These are phyloP conservation scores for Trametes gibbosa DNA, from an alignment of 768 basidiomycete species.

Conservation along the genomic window DNA sequence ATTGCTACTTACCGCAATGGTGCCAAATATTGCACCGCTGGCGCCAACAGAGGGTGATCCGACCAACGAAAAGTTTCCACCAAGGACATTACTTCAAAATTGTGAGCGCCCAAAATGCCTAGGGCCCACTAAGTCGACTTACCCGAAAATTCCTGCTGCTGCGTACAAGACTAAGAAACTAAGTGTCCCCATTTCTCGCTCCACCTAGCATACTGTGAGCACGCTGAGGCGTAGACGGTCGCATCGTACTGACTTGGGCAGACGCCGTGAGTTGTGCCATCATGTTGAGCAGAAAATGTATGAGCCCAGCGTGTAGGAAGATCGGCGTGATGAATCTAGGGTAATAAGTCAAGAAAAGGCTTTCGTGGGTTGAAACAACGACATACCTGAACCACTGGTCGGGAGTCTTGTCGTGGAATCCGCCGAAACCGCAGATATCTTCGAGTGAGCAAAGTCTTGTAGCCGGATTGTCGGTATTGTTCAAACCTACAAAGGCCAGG, in stretches of 20 bases:
- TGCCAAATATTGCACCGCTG: slow-evolving; percentile 90
- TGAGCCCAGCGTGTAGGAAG: slow-evolving; percentile 92
- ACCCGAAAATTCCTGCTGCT: slow-evolving; percentile 92
- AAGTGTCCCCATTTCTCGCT: slow-evolving; percentile 86
- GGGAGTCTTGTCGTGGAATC: slow-evolving; percentile 46
- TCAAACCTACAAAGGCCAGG: slow-evolving; percentile 51
- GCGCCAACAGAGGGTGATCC: slow-evolving; percentile 90
- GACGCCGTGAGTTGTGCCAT: slow-evolving; percentile 79
- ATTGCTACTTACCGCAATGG: slow-evolving; percentile 55
- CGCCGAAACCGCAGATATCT: slow-evolving; percentile 87
- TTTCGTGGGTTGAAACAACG: too few species aligned
- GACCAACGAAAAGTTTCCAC: slow-evolving; percentile 89
- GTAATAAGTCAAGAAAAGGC: background rate
- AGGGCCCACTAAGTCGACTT: slow-evolving; percentile 12
- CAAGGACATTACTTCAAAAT: slow-evolving; percentile 69
- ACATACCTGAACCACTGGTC: slow-evolving; percentile 55
- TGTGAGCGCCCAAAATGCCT: background rate
- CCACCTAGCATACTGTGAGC: slow-evolving; percentile 49
- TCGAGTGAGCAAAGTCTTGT: slow-evolving; percentile 69
- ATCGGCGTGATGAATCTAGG: slow-evolving; percentile 74
- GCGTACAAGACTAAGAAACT: slow-evolving; percentile 87
- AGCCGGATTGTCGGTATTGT: slow-evolving; percentile 81
- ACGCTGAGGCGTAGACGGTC: slow-evolving; percentile 7
- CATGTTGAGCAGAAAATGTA: slow-evolving; percentile 92
- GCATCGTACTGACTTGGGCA: slow-evolving; percentile 52